phyloP scores from a whole-genome alignment of 2,329 filamentous ascomycete species.

The Pseudogymnoascus sp. region DNA sequence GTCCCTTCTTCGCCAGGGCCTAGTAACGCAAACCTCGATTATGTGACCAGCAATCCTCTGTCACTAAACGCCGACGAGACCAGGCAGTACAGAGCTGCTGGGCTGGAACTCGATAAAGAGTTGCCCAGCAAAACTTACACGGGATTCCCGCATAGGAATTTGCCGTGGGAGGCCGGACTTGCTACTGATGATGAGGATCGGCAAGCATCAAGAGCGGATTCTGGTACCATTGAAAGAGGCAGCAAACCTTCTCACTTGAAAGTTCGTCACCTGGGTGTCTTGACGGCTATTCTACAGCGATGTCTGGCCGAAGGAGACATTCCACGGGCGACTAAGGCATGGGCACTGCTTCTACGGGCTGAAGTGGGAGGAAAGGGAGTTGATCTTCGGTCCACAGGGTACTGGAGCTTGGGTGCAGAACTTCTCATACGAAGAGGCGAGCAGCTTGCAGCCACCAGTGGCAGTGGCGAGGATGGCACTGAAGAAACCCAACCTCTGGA shows the following conservation, averaged over 20 bases:
- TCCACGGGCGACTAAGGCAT: constrained; percentile 62
- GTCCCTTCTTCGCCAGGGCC: not conserved
- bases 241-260: constrained; percentile 28
- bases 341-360: constrained; percentile 62
- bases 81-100: constrained; percentile 45
- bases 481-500: not conserved
- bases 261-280: constrained; percentile 52
- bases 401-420: constrained; percentile 82
- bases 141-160: constrained; percentile 44
- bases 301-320: constrained; percentile 66
- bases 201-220: constrained; percentile 1
- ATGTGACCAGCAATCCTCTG: constrained; percentile 37
- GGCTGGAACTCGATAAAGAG: constrained; percentile 40
- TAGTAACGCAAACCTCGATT: not conserved
- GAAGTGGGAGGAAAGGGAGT: constrained; percentile 46
- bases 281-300: constrained; percentile 63
- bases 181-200: constrained; percentile 15
- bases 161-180: constrained; percentile 20
- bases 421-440: constrained; percentile 55
- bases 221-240: constrained; percentile 11
- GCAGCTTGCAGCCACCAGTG: constrained; percentile 10
- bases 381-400: constrained; percentile 59
- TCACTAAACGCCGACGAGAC: constrained; percentile 46
- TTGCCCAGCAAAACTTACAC: constrained; percentile 32
- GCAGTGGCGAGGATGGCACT: not conserved